Evolutionary conservation across 306 rosid genomes (phyloP), one percentile per base, ranked within the genome.

Genomic region (Glycine tomentella): DNA sequence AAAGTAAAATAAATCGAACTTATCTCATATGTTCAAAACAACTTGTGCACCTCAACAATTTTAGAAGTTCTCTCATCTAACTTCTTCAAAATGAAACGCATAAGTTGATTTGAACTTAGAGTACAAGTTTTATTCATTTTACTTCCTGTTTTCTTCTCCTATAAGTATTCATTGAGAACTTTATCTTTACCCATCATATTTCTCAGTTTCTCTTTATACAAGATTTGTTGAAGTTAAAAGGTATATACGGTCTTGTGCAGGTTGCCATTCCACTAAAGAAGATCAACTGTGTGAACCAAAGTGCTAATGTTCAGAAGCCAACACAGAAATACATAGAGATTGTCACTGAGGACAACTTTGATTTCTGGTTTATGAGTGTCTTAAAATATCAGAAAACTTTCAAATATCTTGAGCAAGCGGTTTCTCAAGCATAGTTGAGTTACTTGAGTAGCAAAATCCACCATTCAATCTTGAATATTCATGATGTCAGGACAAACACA

Each of bases 281-380:
- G 67, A 79, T 84, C 17, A 74, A 84, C 72, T 20, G 77, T 20
- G 83, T 79, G 72, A 79, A 69, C 9, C 80, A 84, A 79, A 79
- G 80, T 50, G 45, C 66, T 49, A 74, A 79, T 59, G 77, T 58
- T 59, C 14, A 74, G 62, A 79, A 79, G 61, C 84, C 87, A 79
- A 84, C 8, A 38, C 77, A 84, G 38, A 84, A 72, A 73, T 84
- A 84, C 70, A 84, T 84, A 57, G 61, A 73, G 57, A 84, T 79
- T 46, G 87, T 56, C 9, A 84, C 87, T 11, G 83, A 15, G 7
- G 87, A 84, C 72, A 57, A 79, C n/a, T 84, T 73, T 73, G 83
- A 84, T 66, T 84, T 84, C 67, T 84, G 83, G 83, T 59, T 84
- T 2, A 73, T 79, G 87, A 73, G 83, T 4, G 83, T 84, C 59